Percentiles rank a stretch among this genome's conserved stretches.
Evolutionary conservation across 768 basidiomycete species (phyloP).

Genomic region (Suillus fuscotomentosus): DNA sequence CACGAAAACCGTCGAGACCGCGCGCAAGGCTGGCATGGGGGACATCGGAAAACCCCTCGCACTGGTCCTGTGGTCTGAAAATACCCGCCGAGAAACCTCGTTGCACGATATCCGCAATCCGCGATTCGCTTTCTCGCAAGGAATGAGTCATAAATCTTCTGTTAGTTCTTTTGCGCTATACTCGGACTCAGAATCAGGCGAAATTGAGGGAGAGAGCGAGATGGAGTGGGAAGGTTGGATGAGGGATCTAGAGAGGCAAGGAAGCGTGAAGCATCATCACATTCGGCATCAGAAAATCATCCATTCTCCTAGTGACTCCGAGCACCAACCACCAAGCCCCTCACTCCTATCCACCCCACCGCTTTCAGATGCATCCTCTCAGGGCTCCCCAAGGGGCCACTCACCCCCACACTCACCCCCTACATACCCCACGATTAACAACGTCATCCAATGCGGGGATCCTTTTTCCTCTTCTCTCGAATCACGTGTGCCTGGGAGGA

Average conservation of each 20-base stretch:
- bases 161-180: constrained; percentile 6
- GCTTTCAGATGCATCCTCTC: constrained; percentile 24
- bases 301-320: constrained; percentile 5
- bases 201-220: constrained; percentile 47
- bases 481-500: constrained; percentile 4
- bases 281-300: constrained; percentile 1
- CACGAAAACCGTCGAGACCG: constrained; percentile 44
- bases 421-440: constrained; percentile 23
- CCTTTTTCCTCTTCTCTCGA: constrained; percentile 7
- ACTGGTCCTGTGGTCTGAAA: constrained; percentile 38
- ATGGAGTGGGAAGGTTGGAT: constrained; percentile 69
- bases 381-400: constrained; percentile 20
- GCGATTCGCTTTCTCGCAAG: constrained; percentile 21
- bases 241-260: constrained; percentile 49
- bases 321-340: constrained; percentile 9
- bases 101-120: constrained; percentile 20
- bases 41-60: constrained; percentile 56
- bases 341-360: constrained; percentile 22
- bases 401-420: constrained; percentile 9
- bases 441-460: constrained; percentile 16
- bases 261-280: constrained; percentile 12
- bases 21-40: constrained; percentile 57
- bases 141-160: constrained; percentile 22
- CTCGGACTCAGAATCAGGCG: constrained; percentile 34
- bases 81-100: constrained; percentile 15